Evolutionary conservation across 2,329 filamentous ascomycete genomes (phyloP).

Genomic region (Zymoseptoria crescenta): DNA sequence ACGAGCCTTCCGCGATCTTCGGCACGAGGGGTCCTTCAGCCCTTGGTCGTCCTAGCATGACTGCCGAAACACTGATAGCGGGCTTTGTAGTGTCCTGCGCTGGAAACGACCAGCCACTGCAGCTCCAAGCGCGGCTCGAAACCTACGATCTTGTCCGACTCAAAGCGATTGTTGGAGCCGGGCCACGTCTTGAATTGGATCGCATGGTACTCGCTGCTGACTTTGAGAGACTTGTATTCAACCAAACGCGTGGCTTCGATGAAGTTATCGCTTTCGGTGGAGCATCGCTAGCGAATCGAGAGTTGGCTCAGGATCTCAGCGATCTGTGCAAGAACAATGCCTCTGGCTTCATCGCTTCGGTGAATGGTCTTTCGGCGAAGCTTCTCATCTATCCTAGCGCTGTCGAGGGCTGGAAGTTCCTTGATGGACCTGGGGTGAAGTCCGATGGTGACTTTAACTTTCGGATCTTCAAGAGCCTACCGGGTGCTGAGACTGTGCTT

Average conservation of each 20-base stretch:
- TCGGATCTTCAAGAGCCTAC: conserved; percentile 6
- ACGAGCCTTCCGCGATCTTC: background rate
- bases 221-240: conserved; percentile 11
- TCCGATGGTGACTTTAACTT: conserved; percentile 8
- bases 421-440: conserved; percentile 8
- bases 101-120: background rate
- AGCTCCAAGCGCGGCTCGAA: conserved; percentile 5
- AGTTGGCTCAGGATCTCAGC: conserved; percentile 7
- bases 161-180: conserved; percentile 3
- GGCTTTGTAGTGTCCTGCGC: background rate
- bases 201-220: conserved; percentile 14
- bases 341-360: conserved; percentile 14
- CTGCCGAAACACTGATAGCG: background rate
- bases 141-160: background rate
- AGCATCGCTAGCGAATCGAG: background rate
- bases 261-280: conserved; percentile 3
- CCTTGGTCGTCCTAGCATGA: background rate
- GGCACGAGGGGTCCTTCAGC: background rate
- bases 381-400: conserved; percentile 22
- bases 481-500: background rate
- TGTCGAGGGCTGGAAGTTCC: conserved; percentile 23
- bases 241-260: conserved; percentile 1
- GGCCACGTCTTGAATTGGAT: conserved; percentile 7
- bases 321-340: conserved; percentile 19
- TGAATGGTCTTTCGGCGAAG: conserved; percentile 7